Evolutionary conservation across 2,329 filamentous ascomycete species (phyloP).

Genomic region (Amphichorda felina): DNA sequence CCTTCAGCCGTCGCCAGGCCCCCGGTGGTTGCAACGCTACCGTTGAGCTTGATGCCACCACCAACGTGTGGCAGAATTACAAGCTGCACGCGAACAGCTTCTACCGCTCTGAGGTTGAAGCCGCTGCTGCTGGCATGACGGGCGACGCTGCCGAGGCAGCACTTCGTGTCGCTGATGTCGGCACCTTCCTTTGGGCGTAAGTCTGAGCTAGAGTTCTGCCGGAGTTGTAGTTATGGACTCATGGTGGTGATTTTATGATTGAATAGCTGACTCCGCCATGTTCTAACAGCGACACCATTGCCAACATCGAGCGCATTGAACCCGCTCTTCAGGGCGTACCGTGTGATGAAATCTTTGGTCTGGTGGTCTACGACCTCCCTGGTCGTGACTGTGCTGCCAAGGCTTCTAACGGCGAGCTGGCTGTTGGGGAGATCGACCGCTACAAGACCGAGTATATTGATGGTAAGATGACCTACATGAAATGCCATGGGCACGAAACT

Average conservation of each 20-base stretch:
- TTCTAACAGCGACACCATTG: conserved; percentile 20
- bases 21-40: conserved; percentile 18
- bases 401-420: conserved; percentile 51
- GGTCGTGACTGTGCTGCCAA: conserved; percentile 52
- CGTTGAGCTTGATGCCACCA: conserved; percentile 23
- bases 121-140: conserved; percentile 15
- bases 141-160: conserved; percentile 17
- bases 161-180: conserved; percentile 22
- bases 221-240: too few relatives aligned
- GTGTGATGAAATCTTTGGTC: conserved; percentile 24
- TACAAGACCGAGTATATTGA: conserved; percentile 31
- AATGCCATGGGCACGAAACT: too few relatives aligned
- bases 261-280: too few relatives aligned
- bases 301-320: conserved; percentile 23
- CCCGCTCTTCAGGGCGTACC: conserved; percentile 21
- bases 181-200: conserved; percentile 27
- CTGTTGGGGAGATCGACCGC: conserved; percentile 34
- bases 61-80: conserved; percentile 24
- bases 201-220: too few relatives aligned
- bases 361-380: conserved; percentile 53
- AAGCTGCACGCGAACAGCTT: conserved; percentile 26
- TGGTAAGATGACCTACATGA: conserved; percentile 11
- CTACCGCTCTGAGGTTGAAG: conserved; percentile 22
- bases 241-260: too few relatives aligned
- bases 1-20: conserved; percentile 15